These are phyloP conservation scores for Daldinia concentrica DNA, from an alignment of 495 filamentous ascomycete genomes.

Conservation along the genomic window DNA sequence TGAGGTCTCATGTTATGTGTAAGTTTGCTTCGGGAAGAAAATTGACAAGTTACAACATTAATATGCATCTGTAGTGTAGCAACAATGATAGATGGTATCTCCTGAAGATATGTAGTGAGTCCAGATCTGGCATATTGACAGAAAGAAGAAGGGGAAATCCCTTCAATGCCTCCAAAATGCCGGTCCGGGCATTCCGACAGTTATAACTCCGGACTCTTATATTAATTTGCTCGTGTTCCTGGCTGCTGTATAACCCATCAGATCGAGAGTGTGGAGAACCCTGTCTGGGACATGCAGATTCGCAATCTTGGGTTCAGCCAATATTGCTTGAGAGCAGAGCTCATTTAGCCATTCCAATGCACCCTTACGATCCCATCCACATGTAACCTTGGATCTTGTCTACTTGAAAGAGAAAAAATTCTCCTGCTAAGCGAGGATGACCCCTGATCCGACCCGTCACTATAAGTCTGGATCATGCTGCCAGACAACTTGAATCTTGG, in stretches of 20 bases:
- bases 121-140: conserved; percentile 1
- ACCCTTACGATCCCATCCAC: conserved; percentile 15
- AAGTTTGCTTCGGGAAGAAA: not conserved
- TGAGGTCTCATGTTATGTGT: not conserved
- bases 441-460: not conserved
- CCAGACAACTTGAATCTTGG: conserved; percentile 15
- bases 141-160: not conserved
- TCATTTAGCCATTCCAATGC: conserved; percentile 41
- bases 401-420: conserved; percentile 12
- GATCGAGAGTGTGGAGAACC: conserved; percentile 42
- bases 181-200: conserved; percentile 27
- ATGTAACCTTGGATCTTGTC: conserved; percentile 30
- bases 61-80: not conserved
- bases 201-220: conserved; percentile 2
- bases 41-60: not conserved
- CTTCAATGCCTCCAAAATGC: conserved; percentile 17
- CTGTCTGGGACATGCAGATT: conserved; percentile 31
- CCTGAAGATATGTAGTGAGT: not conserved
- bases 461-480: conserved; percentile 25
- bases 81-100: not conserved
- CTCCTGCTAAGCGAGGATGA: conserved; percentile 22
- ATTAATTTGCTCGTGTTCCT: conserved; percentile 34
- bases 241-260: conserved; percentile 15
- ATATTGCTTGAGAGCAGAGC: conserved; percentile 21
- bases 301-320: conserved; percentile 40